These are phyloP conservation scores for Nymphaea colorata DNA, from an alignment of 164 flowering plant genomes.

Conservation along the genomic window DNA sequence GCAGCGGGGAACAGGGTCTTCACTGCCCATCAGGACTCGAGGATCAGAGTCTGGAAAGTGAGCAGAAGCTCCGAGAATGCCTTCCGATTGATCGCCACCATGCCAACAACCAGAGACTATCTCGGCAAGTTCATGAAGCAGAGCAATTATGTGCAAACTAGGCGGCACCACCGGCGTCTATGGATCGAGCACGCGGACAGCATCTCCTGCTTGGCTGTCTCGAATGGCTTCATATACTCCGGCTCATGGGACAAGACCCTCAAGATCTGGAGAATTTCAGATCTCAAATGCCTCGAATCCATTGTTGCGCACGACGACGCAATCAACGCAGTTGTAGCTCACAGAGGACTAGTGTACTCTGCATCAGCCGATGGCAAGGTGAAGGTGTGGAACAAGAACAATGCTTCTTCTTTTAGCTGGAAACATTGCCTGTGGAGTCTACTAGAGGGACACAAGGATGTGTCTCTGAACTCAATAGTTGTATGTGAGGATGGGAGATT, in stretches of 20 bases:
- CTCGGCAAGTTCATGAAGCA: conserved; percentile 83
- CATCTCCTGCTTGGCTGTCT: conserved; percentile 68
- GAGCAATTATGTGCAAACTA: conserved; percentile 75
- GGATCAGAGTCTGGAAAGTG: conserved; percentile 88
- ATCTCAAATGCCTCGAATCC: conserved; percentile 81
- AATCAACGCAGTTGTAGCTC: conserved; percentile 50
- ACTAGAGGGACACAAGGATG: conserved; percentile 70
- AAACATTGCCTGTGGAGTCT: conserved; percentile 38
- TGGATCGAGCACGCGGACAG: conserved; percentile 99
- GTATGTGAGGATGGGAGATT: conserved; percentile 50
- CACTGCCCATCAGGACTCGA: conserved; percentile 87
- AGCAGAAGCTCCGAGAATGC: conserved; percentile 65
- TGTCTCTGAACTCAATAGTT: conserved; percentile 58
- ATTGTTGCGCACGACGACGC: conserved; percentile 94
- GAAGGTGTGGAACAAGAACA: conserved; percentile 60
- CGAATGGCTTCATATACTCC: conserved; percentile 64
- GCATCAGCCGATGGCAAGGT: conserved; percentile 91
- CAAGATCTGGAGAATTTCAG: conserved; percentile 87
- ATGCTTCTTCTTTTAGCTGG: conserved; percentile 2
- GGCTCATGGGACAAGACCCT: conserved; percentile 97
- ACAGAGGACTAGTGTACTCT: conserved; percentile 54
- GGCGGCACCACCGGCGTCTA: conserved; percentile 55
- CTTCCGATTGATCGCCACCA: conserved; percentile 52
- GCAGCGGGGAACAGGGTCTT: conserved; percentile 67
- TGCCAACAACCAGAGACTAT: conserved; percentile 82